A percentile compares a stretch with the other conserved stretches of the same genome.
Conservation (phyloP, 352 stramenopile genomes). For the Pythium sukuiense region DNA sequence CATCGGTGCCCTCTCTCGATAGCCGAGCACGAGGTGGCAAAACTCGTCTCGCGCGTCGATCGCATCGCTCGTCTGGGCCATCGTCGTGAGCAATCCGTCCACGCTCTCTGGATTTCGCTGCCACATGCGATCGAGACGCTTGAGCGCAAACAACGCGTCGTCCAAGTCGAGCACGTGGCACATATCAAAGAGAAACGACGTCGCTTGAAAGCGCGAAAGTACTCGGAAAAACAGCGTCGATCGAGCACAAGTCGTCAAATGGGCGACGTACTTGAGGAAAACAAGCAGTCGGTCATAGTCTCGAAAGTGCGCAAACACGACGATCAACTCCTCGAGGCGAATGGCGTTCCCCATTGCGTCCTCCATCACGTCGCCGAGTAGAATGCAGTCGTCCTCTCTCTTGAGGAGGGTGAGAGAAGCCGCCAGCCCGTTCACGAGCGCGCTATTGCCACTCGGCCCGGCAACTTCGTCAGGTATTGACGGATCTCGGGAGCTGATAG, state of each 20-base stretch:
- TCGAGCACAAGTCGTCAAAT: conserved; percentile 26
- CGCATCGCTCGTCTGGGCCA: conserved; percentile 14
- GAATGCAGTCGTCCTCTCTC: conserved; percentile 33
- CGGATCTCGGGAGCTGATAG: conserved; percentile 1
- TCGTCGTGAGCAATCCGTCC: conserved; percentile 21
- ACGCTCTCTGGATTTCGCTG: conserved; percentile 28
- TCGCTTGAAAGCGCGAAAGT: conserved; percentile 47
- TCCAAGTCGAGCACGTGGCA: conserved; percentile 62
- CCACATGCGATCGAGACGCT: conserved; percentile 59
- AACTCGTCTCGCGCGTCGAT: conserved; percentile 52
- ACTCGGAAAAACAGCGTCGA: conserved; percentile 53
- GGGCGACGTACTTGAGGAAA: conserved; percentile 50
- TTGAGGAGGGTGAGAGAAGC: conserved; percentile 38
- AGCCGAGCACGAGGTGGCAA: conserved; percentile 66
- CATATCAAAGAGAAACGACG: conserved; percentile 65
- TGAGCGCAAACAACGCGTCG: conserved; percentile 62
- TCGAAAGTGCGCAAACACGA: conserved; percentile 58
- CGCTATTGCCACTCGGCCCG: conserved; percentile 6
- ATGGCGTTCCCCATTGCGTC: conserved; percentile 42
- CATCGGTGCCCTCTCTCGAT: conserved; percentile 26
- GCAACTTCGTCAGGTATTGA: background rate
- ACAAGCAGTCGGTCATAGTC: conserved; percentile 30
- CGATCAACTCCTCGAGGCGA: conserved; percentile 39
- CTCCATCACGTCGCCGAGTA: conserved; percentile 45
- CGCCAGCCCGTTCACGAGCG: conserved; percentile 46